Base-by-base conservation (phyloP, 2,329 filamentous ascomycete genomes). In the Beauveria bassiana region DNA sequence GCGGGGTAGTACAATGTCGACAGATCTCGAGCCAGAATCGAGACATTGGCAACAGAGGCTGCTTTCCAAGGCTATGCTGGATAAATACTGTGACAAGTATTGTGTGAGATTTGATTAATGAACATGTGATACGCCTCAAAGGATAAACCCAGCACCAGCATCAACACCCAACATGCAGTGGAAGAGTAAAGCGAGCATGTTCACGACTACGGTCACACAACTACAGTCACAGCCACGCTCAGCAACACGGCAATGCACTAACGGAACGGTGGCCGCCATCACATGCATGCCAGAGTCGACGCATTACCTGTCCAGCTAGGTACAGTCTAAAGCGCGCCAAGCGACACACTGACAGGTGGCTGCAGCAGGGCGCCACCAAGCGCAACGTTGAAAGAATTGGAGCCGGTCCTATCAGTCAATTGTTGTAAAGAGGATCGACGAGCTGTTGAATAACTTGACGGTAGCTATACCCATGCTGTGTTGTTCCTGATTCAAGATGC, bases 321-420 rank as follows among this genome's bases (percentile, higher is more conserved):
- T 20, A 20, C 10, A n/a, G 9, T 14, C 40, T 54, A 24, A 61
- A 54, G 40, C 54, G 49, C 24, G 49, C n/a, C 49, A 61, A 61
- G 51, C 50, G 43, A 31, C 59, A 55, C 12, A 42, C 50, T 38
- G 59, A 55, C 26, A 20, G 59, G 26, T 31, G 59, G 3, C 42
- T 55, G 22, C 31, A 61, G 43, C 42, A 61, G 28, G 18, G 43
- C 14, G 31, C 20, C 14, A 26, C 50, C 1, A 20, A 43, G 22
- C n/a, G 5, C 18, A 26, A 31, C 40, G 16, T 54, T 43, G 18
- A 49, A 38, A 22, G 59, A 56, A 24, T 43, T 61, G 59, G 50
- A 56, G 59, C 59, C 51, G 8, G 50, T 49, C 31, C 34, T 61
- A 5, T 56, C 50, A n/a, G 34, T 55, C 20, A 50, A 56, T 31